A percentile compares a stretch with the other conserved stretches of the same genome.
Evolutionary conservation across 2,329 filamentous ascomycete genomes (phyloP).

Genomic region (Stemphylium beticola): DNA sequence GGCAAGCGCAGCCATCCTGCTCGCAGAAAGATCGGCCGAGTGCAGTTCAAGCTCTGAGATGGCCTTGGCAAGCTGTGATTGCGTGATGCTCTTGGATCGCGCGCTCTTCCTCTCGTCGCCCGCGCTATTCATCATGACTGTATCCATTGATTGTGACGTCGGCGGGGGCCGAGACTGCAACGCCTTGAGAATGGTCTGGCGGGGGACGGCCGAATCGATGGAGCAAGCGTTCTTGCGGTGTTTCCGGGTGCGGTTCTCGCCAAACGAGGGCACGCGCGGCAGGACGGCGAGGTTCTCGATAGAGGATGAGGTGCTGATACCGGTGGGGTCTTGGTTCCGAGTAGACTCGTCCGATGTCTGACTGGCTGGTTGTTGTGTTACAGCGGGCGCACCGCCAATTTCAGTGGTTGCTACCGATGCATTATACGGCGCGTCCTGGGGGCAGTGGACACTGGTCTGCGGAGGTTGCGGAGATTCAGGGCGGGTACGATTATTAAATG

Average conservation of each 20-base stretch:
- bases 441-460: conserved; percentile 32
- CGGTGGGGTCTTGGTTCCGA: conserved; percentile 26
- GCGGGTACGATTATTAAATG: conserved; percentile 34
- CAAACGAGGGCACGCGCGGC: conserved; percentile 44
- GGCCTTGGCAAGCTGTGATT: conserved; percentile 67
- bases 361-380: conserved; percentile 22
- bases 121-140: conserved; percentile 61
- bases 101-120: conserved; percentile 37
- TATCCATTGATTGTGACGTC: conserved; percentile 65
- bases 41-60: conserved; percentile 59
- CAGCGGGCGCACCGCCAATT: conserved; percentile 36
- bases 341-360: conserved; percentile 35
- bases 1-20: conserved; percentile 71
- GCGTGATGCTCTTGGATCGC: conserved; percentile 39
- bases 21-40: conserved; percentile 51
- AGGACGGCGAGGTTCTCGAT: conserved; percentile 45
- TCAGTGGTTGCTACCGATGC: conserved; percentile 38
- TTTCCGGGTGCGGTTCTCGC: conserved; percentile 45
- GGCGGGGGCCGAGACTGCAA: conserved; percentile 68
- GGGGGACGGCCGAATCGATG: conserved; percentile 69
- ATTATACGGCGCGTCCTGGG: conserved; percentile 33
- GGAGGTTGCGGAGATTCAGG: conserved; percentile 36
- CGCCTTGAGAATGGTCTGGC: conserved; percentile 83
- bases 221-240: conserved; percentile 56
- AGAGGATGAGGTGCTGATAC: conserved; percentile 41